Percentiles rank a stretch among this genome's conserved stretches.
Evolutionary conservation across 495 filamentous ascomycete species (phyloP).

Genomic region (Neurospora sublineolata): DNA sequence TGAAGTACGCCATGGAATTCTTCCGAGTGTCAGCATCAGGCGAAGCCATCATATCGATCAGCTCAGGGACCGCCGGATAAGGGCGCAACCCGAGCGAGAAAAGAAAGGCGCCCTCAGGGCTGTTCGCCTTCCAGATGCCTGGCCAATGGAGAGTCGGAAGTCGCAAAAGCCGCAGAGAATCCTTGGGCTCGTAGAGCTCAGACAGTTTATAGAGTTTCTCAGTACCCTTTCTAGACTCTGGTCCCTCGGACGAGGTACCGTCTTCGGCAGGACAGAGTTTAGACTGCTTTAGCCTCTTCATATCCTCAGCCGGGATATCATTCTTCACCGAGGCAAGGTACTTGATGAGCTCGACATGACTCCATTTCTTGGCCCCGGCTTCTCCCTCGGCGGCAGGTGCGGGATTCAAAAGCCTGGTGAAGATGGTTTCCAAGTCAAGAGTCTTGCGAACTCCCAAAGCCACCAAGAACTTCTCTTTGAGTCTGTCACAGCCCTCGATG

Average conservation of each 20-base stretch:
- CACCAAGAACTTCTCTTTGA: constrained; percentile 81
- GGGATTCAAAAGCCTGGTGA: constrained; percentile 63
- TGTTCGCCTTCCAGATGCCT: constrained; percentile 48
- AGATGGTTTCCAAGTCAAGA: constrained; percentile 85
- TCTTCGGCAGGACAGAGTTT: constrained; percentile 75
- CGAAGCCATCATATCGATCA: constrained; percentile 66
- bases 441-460: constrained; percentile 78
- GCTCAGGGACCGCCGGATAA: constrained; percentile 54
- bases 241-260: constrained; percentile 13
- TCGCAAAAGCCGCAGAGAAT: constrained; percentile 51
- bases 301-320: constrained; percentile 79
- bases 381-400: constrained; percentile 28
- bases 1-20: constrained; percentile 69
- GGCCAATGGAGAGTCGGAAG: constrained; percentile 82
- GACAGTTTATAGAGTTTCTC: constrained; percentile 60
- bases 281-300: constrained; percentile 63
- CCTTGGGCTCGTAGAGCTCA: constrained; percentile 77
- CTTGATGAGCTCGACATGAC: constrained; percentile 84
- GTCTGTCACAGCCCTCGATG: constrained; percentile 55
- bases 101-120: constrained; percentile 64
- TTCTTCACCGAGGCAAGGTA: constrained; percentile 82
- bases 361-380: constrained; percentile 57
- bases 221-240: constrained; percentile 31
- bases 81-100: constrained; percentile 55
- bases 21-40: constrained; percentile 45